Base-by-base conservation (phyloP, 306 rosid species). In the Lathyrus sativus region DNA sequence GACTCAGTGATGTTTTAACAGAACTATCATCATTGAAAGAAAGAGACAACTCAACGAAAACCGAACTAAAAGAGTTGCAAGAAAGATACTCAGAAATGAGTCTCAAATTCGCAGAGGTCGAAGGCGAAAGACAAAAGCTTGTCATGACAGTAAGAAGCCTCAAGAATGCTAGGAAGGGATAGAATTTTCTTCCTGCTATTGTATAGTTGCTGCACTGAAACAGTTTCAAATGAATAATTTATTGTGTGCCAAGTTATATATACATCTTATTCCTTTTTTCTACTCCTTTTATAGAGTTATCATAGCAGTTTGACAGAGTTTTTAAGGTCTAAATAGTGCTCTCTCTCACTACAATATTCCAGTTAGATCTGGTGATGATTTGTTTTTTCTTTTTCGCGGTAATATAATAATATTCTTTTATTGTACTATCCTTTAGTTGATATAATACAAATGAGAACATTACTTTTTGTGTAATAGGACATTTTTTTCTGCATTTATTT, bases 51-150 rank as follows among this genome's bases (percentile, higher is more conserved):
- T 65, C 76, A 70, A 88, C 85, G 97, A 95, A 87, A 83, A 77
- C 75, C 7, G 97, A 90, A 58, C 85, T 90, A 57, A 86, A 90
- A 77, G 97, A 93, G 69, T 86, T 90, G 85, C 97, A 90, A 82
- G 89, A 85, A 86, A 88, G 97, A 78, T 95, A 95, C 84, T 95
- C 97, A 66, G 99, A 90, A 67, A 85, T 90, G 83, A 95, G 99
- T 85, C 99, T 95, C 72, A 95, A 81, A 79, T 95, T 95, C 5
- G 97, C 99, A 0, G 97, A 90, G 84, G 99, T 95, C 26, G 99
- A 95, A 84, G 97, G 99, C 61, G 99, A 95, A 84, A 90, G 99
- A 74, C 97, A 95, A 68, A 82, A 87, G 81, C 97, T 93, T 56
- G 97, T 90, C 65, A 95, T 95, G 99, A 85, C 90, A 0, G 80